Evolutionary conservation across 2,329 filamentous ascomycete genomes (phyloP).

Genomic region (Fusarium coicis): DNA sequence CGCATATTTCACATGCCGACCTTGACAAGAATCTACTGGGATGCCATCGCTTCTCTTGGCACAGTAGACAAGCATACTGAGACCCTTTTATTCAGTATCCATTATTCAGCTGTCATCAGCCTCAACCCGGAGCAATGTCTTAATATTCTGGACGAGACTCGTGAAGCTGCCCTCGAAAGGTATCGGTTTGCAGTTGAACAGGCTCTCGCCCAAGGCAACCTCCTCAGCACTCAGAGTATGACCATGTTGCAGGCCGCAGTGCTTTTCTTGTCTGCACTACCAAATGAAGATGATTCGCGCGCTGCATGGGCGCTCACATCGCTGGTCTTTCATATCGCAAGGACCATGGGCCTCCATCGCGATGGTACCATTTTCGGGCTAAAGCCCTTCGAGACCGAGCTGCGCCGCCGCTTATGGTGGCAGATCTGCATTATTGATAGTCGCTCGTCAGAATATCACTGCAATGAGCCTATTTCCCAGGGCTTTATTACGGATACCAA

Average conservation of each 20-base stretch:
- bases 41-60: neutral
- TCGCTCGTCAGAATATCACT: neutral
- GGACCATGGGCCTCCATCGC: neutral
- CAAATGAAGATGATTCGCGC: neutral
- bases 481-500: neutral
- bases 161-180: neutral
- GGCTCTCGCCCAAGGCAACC: neutral
- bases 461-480: neutral
- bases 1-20: conserved; percentile 1
- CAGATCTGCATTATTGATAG: neutral
- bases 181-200: neutral
- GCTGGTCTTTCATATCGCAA: neutral
- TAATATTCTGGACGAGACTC: neutral
- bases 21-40: neutral
- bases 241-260: neutral
- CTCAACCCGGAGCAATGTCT: neutral
- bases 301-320: neutral
- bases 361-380: neutral
- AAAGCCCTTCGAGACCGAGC: neutral
- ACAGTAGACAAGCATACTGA: neutral
- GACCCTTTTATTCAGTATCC: neutral
- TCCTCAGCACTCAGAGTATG: neutral
- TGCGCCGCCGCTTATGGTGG: neutral
- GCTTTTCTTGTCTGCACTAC: neutral
- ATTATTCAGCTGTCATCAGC: neutral